These are phyloP conservation scores for Protostelium mycophagum DNA, from an alignment of 78 protist genomes.

Conservation along the genomic window DNA sequence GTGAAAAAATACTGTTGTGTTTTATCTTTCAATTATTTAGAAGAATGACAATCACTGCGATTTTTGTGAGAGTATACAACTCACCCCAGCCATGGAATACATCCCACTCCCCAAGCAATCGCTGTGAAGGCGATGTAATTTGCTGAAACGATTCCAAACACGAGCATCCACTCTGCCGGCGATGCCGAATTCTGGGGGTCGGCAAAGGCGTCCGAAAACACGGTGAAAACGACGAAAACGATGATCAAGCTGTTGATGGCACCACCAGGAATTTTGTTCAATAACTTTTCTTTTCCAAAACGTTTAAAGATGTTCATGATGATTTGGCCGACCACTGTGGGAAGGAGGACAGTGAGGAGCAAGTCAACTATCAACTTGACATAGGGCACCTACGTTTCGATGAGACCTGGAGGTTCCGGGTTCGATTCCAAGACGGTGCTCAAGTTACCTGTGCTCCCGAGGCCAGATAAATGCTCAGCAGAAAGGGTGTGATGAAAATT, in stretches of 20 bases:
- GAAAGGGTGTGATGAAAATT: neutral
- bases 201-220: neutral
- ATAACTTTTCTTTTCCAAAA: neutral
- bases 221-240: neutral
- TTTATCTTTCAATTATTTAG: too few relatives aligned
- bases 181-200: neutral
- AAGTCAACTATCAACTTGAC: neutral
- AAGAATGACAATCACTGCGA: too few relatives aligned
- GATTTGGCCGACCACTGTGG: neutral
- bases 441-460: too few relatives aligned
- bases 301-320: neutral
- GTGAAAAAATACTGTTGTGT: too few relatives aligned
- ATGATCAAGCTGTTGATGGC: neutral
- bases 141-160: neutral
- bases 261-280: neutral
- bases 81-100: neutral
- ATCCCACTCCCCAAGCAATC: neutral
- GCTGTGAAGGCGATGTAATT: neutral
- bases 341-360: neutral
- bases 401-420: too few relatives aligned
- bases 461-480: neutral
- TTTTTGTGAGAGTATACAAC: too few relatives aligned
- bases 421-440: too few relatives aligned
- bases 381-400: neutral
- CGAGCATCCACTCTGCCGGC: neutral